phyloP scores from a whole-genome alignment of 495 filamentous ascomycete genomes.

The Ascodesmis nigricans region DNA sequence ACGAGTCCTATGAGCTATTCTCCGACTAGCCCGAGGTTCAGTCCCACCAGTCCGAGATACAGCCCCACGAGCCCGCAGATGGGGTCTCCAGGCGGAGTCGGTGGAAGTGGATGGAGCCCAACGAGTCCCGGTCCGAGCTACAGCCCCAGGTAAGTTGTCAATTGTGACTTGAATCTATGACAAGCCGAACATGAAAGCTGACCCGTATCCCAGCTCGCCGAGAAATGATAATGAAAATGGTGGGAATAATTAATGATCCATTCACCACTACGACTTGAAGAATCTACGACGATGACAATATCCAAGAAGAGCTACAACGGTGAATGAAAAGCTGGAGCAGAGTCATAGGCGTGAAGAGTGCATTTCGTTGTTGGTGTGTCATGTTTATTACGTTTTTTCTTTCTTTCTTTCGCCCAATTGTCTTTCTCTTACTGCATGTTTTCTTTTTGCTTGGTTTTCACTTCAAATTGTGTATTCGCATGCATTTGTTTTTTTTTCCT shows the following conservation, averaged over 20 bases:
- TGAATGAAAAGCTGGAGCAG: constrained; percentile 5
- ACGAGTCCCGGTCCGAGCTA: constrained; percentile 29
- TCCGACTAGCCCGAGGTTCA: constrained; percentile 51
- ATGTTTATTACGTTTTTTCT: constrained; percentile 3
- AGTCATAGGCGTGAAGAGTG: no score
- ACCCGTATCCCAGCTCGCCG: constrained; percentile 9
- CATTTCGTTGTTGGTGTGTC: no score
- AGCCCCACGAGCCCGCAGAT: constrained; percentile 57
- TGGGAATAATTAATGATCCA: no score
- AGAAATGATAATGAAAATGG: constrained; percentile 15
- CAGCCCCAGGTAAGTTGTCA: constrained; percentile 26
- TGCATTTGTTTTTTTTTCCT: constrained; percentile 14
- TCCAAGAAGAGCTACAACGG: no score
- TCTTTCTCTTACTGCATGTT: constrained; percentile 4
- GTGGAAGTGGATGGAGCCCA: constrained; percentile 29
- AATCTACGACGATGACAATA: no score
- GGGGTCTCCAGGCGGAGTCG: constrained; percentile 37
- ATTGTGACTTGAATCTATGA: not conserved
- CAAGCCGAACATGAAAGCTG: constrained; percentile 2
- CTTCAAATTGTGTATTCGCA: constrained; percentile 16
- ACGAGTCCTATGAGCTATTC: constrained; percentile 30
- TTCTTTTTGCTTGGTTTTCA: constrained; percentile 11
- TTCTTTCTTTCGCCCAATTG: constrained; percentile 7
- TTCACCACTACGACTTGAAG: no score
- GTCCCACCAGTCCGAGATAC: constrained; percentile 53